Evolutionary conservation across 371 early-diverging fungal genomes (phyloP).

Genomic region (Funneliformis caledonium): DNA sequence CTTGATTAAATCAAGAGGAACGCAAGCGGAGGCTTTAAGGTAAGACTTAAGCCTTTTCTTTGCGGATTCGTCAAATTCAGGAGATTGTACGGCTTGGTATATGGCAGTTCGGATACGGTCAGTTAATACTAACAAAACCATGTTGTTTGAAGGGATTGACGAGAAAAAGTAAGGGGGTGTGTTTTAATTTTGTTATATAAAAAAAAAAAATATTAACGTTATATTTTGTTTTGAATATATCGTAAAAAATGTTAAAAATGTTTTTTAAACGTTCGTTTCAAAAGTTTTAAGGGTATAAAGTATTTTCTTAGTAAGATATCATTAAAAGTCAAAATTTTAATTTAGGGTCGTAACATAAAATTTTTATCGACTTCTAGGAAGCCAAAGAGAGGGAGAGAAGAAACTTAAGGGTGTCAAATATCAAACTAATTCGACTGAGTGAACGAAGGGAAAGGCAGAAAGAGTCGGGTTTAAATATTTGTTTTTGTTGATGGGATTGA

Average conservation of each 20-base stretch:
- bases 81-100: conserved; percentile 30
- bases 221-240: not conserved
- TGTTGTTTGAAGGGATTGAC: not conserved
- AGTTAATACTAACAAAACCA: conserved; percentile 41
- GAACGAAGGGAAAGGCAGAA: not conserved
- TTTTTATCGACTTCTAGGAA: too few species aligned
- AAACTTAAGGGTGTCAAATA: not conserved
- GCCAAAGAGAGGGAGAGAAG: not conserved
- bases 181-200: not conserved
- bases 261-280: too few species aligned
- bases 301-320: not conserved
- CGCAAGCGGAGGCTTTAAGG: conserved; percentile 12
- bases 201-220: too few species aligned
- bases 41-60: conserved; percentile 23
- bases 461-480: not conserved
- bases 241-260: not conserved
- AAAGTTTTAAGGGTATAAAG: too few species aligned
- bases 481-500: not conserved
- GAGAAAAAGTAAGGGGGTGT: not conserved
- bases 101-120: conserved; percentile 40
- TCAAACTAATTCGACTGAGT: not conserved
- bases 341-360: not conserved
- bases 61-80: conserved; percentile 33
- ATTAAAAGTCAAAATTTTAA: too few species aligned
- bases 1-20: conserved; percentile 38